Conservation (phyloP, 768 basidiomycete genomes). For the Amanita rubescens region DNA sequence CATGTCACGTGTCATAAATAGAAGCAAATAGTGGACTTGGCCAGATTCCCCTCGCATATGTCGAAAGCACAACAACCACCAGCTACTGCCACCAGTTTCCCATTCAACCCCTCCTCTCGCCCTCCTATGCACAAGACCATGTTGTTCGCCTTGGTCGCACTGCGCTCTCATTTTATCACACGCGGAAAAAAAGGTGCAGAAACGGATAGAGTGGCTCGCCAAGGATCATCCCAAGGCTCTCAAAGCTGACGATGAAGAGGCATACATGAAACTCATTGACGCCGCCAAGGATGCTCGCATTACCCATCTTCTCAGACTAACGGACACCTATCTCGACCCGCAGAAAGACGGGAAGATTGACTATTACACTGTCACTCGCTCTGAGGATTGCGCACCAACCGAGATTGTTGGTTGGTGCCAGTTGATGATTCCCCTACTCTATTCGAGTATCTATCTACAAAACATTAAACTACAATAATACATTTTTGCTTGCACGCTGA, state of each 20-base stretch:
- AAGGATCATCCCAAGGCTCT: slow-evolving; percentile 98
- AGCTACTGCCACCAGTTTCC: too few species aligned
- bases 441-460: too few species aligned
- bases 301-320: slow-evolving; percentile 90
- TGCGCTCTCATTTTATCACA: slow-evolving; percentile 77
- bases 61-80: too few species aligned
- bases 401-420: slow-evolving; percentile 68
- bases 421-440: too few species aligned
- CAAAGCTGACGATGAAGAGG: slow-evolving; percentile 97
- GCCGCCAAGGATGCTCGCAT: slow-evolving; percentile 99
- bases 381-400: slow-evolving; percentile 80
- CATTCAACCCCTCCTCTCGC: too few species aligned
- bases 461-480: too few species aligned
- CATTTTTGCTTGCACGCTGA: too few species aligned
- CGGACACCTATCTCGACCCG: slow-evolving; percentile 84
- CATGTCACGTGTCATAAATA: too few species aligned
- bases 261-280: slow-evolving; percentile 98
- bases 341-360: slow-evolving; percentile 72
- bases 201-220: slow-evolving; percentile 88
- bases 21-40: too few species aligned
- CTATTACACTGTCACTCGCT: slow-evolving; percentile 93
- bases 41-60: too few species aligned
- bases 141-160: slow-evolving; percentile 71
- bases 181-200: slow-evolving; percentile 98
- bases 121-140: slow-evolving; percentile 56